Base-by-base conservation (phyloP, 2,329 filamentous ascomycete species). In the Atkinsonella texensis region DNA sequence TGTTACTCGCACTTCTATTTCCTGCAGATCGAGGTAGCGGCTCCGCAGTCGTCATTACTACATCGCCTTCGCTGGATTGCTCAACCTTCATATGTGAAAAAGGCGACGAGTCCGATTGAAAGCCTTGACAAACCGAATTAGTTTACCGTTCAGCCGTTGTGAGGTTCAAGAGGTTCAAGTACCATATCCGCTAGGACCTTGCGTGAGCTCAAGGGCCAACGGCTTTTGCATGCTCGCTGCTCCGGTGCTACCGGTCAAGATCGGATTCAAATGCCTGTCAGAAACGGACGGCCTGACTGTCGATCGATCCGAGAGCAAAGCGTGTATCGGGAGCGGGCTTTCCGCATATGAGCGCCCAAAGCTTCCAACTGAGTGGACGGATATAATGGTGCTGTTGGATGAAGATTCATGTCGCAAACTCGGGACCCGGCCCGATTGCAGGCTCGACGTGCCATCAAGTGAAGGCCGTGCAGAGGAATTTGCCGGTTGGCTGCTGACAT, bases 321-420 rank as follows among this genome's bases (percentile, higher is more conserved):
- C 71, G 55, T 80, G 76, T 23, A 80, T 80, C 1, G 77, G 75
- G 11, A 80, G 57, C 1, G 74, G 67, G 0, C 74, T 71, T 39
- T 80, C 77, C 46, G 73, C 70, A 0, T 73, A 69, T 4, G 72
- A 73, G 42, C 75, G 67, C 2, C 59, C 55, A 49, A 62, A 62
- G 35, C 61, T 64, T 17, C 55, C 55, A 20, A 65, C 66, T 1
- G 73, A 71, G 13, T 64, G 69, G 2, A 65, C 59, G 2, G 74
- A 73, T 1, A 67, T 65, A 41, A 66, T 62, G 46, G 71, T 76
- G 33, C 70, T 70, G 15, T 58, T 65, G 4, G 72, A 75, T 2
- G 72, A 73, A 18, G 69, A 66, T 43, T 77, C 74, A 31, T 74
- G 71, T 40, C 66, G 70, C 38, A 77, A 59, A 2, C 67, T 61